Base-by-base conservation (phyloP, 192 early-diverging fungal species). In the Bifiguratus adelaidae region DNA sequence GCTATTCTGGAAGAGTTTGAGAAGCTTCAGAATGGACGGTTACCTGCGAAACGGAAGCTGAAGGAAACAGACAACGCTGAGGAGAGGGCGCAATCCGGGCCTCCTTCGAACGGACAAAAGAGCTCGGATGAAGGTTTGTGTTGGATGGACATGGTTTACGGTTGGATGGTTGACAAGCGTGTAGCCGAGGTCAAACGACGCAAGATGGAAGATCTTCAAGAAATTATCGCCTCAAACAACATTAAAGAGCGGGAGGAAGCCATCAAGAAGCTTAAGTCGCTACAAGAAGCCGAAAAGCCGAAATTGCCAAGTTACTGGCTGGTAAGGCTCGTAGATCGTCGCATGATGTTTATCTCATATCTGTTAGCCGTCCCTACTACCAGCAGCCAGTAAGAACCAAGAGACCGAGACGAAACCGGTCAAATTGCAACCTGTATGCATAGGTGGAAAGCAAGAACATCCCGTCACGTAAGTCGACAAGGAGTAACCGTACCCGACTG, bases 261-360 rank as follows among this genome's bases (percentile, higher is more conserved):
- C 32, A 36, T 51, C 12, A 19, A 47, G 28, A 48, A 43, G 36
- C 44, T 70, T 24, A 48, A 54, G 16, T 47, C 41, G 51, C 43
- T 64, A 61, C 53, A 60, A 40, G 47, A 52, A 32, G 41, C 55
- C 52, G 52, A 56, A 1, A 68, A 72, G 47, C 35, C 56, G n/a
- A 65, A 72, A 28, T 24, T 72, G 28, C 76, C 80, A 22, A 81
- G 78, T 65, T 86, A 84, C 53, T 86, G 83, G 83, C 63, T 84
- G 56, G 79, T 81, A 67, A 42, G 7, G 41, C 15, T 23, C 44
- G 21, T 36, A 30, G 12, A 26, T 24, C 19, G 23, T 36, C 19
- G 41, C 4, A 47, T 32, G 11, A 2, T 38, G 21, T 12, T 35
- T 46, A 12, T 38, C 25, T 29, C 23, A 2, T 40, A 19, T n/a